Base-by-base conservation (phyloP, 2,329 filamentous ascomycete species). In the Thelonectria olida region DNA sequence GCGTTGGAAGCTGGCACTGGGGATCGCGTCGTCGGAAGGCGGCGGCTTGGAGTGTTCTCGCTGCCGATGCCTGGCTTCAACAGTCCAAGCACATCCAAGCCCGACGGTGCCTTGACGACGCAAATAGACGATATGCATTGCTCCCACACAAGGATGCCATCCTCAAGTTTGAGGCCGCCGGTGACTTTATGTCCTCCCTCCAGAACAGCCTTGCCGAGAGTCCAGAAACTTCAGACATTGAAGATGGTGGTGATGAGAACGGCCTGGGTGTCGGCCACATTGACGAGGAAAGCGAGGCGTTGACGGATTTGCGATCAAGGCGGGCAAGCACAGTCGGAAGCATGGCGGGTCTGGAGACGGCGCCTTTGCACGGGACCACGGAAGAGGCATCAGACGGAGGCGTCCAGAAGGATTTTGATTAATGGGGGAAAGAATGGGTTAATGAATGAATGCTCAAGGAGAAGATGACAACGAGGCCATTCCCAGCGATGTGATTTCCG, bases 41-140 rank as follows among this genome's bases (percentile, higher is more conserved):
- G 2, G 96, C 92, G 0, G 86, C 97, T 65, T 99, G 94, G 94
- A 91, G 90, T 67, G 84, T 96, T 20, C 84, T 97, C 38, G 91
- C 92, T 2, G 90, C 93, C 1, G 91, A 97, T 70, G 85, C 89
- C 2, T 99, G 96, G 96, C 82, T 95, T 55, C 85, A 85, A 51
- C 86, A 94, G 64, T 88, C 86, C 31, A 94, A 95, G 72, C 88
- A 88, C 54, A 86, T 91, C 13, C 91, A 96, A 72, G 92, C 93
- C 1, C 91, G 92, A 67, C 85, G 87, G 59, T 92, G 92, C 65
- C 84, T 98, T 1, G 88, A 91, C 49, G 88, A 91, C 66, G 92
- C 92, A 3, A 78, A 81, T 25, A 79, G 75, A 49, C 84, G 82
- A 69, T 90, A 89, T 71, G 78, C 80, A 7, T 76, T 80, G 12